Base-by-base conservation (phyloP, 352 stramenopile genomes). In the Plasmopara viticola region DNA sequence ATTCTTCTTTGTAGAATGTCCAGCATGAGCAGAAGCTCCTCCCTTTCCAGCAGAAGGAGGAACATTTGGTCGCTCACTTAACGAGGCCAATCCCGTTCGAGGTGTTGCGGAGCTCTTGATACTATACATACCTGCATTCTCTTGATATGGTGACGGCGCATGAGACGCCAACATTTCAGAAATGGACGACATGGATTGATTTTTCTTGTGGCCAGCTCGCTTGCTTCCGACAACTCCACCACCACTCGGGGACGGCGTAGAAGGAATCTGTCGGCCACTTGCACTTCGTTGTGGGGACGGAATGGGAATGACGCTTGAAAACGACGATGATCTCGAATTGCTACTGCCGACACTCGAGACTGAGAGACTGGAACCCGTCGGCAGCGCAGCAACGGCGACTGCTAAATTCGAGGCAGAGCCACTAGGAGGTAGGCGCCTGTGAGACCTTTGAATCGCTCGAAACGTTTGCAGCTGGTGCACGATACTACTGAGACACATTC, bases 121-220 rank as follows among this genome's bases (percentile, higher is more conserved):
- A 15, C 65, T 77, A 29, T 66, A 70, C 3, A 59, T 52, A 2
- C 62, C 60, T 20, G 70, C 60, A 9, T 74, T 58, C 42, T 89
- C 78, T 42, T 87, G 78, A 35, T 89, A 91, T 6, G 72, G 84
- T 8, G 76, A 84, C 6, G 60, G 55, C 5, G 52, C 47, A 14
- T 65, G 74, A 4, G 80, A 83, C 7, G 84, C 66, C 17, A 94
- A 56, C 43, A 94, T 49, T 51, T 94, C 84, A 6, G 84, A 94
- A 49, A 94, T 90, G 0, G 81, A 90, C 35, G 84, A 94, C 78
- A 94, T 90, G 4, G 81, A 92, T 51, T 91, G 79, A 53, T 94
- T 91, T 54, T 94, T 94, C 64, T 92, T 90, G 68, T 94, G 84
- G 13, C 64, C 74, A 44, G 78, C 78, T 58, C 76, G 73, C 38